phyloP scores from a whole-genome alignment of 805 yeast species.

The Hagleromyces aurorensis region DNA sequence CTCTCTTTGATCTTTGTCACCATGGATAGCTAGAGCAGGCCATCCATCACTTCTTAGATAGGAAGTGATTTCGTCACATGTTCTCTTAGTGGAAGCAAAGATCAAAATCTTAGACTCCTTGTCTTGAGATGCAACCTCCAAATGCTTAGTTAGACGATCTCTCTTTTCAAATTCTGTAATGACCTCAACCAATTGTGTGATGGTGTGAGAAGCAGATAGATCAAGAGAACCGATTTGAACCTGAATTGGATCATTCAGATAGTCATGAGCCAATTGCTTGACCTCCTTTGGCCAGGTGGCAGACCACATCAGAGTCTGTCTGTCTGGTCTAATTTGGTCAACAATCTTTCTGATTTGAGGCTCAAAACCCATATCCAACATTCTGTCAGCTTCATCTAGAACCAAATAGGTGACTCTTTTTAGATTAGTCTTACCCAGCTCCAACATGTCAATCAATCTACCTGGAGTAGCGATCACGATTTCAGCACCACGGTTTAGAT shows the following conservation, averaged over 20 bases:
- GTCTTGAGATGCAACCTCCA: slow-evolving; percentile 69
- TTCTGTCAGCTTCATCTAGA: slow-evolving; percentile 98
- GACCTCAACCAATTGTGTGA: slow-evolving; percentile 89
- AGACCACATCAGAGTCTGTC: slow-evolving; percentile 99
- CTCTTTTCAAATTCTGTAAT: slow-evolving; percentile 88
- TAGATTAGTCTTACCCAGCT: slow-evolving; percentile 87
- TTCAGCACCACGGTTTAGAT: slow-evolving; percentile 90
- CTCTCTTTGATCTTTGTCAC: slow-evolving; percentile 95
- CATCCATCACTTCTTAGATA: slow-evolving; percentile 93
- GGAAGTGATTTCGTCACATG: slow-evolving; percentile 90
- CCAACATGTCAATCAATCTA: slow-evolving; percentile 96
- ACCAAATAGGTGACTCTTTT: slow-evolving; percentile 95
- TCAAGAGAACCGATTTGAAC: slow-evolving; percentile 95
- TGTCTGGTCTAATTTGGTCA: slow-evolving; percentile 97
- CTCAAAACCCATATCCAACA: slow-evolving; percentile 99
- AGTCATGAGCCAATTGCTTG: slow-evolving; percentile 85
- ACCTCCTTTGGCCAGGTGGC: slow-evolving; percentile 99
- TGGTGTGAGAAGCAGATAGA: slow-evolving; percentile 92
- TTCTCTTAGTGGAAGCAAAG: slow-evolving; percentile 95
- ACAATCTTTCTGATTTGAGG: slow-evolving; percentile 98
- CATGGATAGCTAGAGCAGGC: slow-evolving; percentile 98
- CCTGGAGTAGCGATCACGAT: slow-evolving; percentile 98
- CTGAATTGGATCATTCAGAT: slow-evolving; percentile 87
- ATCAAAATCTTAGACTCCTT: slow-evolving; percentile 71
- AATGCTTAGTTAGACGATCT: slow-evolving; percentile 76